phyloP scores from a whole-genome alignment of 1,139 yeast species.

The Suhomyces bolitotheri region DNA sequence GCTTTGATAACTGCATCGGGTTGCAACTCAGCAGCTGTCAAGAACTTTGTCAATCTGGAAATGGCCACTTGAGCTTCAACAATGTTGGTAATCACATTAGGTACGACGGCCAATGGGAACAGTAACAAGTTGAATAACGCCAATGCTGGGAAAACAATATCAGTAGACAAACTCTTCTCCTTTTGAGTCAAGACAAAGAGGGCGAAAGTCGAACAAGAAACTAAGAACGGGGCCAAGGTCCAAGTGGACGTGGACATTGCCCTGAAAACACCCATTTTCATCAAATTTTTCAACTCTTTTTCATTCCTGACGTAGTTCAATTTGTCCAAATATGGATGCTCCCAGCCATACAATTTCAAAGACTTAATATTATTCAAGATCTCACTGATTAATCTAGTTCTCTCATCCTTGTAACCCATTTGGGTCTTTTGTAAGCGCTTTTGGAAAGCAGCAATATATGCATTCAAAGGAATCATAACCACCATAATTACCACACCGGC shows the following conservation, averaged over 20 bases:
- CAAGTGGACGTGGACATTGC: constrained; percentile 78
- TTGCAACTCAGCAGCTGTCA: constrained; percentile 80
- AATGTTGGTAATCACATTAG: constrained; percentile 81
- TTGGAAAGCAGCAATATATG: constrained; percentile 69
- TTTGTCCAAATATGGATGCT: constrained; percentile 73
- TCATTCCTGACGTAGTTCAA: constrained; percentile 83
- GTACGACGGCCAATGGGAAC: constrained; percentile 93
- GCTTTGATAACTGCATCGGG: constrained; percentile 66
- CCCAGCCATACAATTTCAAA: constrained; percentile 94
- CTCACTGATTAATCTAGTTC: constrained; percentile 70
- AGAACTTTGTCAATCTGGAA: constrained; percentile 69
- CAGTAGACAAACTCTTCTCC: constrained; percentile 76
- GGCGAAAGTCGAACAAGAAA: constrained; percentile 89
- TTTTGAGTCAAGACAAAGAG: constrained; percentile 65
- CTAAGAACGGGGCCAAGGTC: constrained; percentile 87
- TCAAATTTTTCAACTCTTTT: constrained; percentile 78
- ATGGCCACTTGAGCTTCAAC: constrained; percentile 92
- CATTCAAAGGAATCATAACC: constrained; percentile 83
- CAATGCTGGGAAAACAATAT: constrained; percentile 92
- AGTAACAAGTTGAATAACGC: constrained; percentile 80
- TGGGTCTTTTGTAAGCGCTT: constrained; percentile 68
- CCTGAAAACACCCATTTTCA: constrained; percentile 71
- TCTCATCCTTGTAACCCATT: constrained; percentile 48
- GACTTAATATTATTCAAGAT: constrained; percentile 90
- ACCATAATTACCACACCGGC: constrained; percentile 87